Percentiles rank a stretch among this genome's conserved stretches.
phyloP scores from a whole-genome alignment of 495 filamentous ascomycete genomes.

The Beverwykella pulmonaria region DNA sequence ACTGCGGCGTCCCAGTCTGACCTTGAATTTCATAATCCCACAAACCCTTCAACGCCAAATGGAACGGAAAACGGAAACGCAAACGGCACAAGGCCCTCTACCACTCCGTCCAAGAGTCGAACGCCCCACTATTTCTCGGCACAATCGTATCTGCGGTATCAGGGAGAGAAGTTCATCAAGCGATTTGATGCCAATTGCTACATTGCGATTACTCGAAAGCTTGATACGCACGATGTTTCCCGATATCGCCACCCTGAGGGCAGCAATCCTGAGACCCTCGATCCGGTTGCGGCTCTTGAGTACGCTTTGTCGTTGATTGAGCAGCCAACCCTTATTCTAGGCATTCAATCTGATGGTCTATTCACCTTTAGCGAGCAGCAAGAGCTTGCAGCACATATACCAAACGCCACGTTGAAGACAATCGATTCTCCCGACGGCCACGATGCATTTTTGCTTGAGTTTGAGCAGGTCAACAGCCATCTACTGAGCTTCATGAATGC shows the following conservation, averaged over 20 bases:
- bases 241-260: slow-evolving; percentile 57
- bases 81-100: slow-evolving; percentile 10
- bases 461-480: slow-evolving; percentile 91
- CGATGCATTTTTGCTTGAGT: slow-evolving; percentile 94
- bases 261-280: slow-evolving; percentile 14
- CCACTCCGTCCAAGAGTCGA: slow-evolving; percentile 48
- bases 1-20: slow-evolving; percentile 13
- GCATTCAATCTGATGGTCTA: slow-evolving; percentile 91
- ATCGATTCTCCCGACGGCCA: slow-evolving; percentile 95
- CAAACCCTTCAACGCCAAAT: slow-evolving; percentile 7
- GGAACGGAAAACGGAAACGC: not conserved
- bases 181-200: slow-evolving; percentile 98
- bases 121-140: slow-evolving; percentile 92
- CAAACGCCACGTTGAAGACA: slow-evolving; percentile 71
- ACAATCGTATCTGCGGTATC: slow-evolving; percentile 97
- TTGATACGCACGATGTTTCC: slow-evolving; percentile 97
- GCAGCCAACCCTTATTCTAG: slow-evolving; percentile 86
- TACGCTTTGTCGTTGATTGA: slow-evolving; percentile 78
- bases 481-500: slow-evolving; percentile 83
- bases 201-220: slow-evolving; percentile 96
- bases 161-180: slow-evolving; percentile 93
- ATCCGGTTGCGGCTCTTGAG: slow-evolving; percentile 53
- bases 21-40: slow-evolving; percentile 32
- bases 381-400: slow-evolving; percentile 82
- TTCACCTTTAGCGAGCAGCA: slow-evolving; percentile 97